Evolutionary conservation across 73 alveolate species (phyloP).

Genomic region (Stentor coeruleus): DNA sequence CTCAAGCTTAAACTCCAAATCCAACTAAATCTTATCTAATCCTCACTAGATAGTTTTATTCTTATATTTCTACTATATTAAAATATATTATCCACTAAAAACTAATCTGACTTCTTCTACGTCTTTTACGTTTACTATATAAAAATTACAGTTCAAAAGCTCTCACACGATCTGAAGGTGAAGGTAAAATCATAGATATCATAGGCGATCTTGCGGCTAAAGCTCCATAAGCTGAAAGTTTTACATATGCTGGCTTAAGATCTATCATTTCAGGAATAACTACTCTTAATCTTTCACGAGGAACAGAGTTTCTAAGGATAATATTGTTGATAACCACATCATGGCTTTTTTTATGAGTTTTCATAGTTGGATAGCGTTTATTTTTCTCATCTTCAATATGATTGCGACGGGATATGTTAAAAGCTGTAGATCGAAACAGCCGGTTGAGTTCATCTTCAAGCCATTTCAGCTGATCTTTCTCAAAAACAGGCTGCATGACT

Average conservation of each 20-base stretch:
- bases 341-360: conserved; percentile 19
- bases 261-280: conserved; percentile 47
- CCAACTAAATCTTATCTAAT: background rate
- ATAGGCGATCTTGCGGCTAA: conserved; percentile 65
- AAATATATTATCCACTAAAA: too few relatives aligned
- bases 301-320: background rate
- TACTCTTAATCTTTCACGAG: conserved; percentile 46
- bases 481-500: conserved; percentile 60
- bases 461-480: conserved; percentile 45
- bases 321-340: conserved; percentile 3
- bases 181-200: conserved; percentile 58
- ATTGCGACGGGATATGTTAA: conserved; percentile 52
- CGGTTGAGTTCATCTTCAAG: conserved; percentile 64
- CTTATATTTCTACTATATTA: background rate
- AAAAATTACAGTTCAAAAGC: conserved; percentile 54
- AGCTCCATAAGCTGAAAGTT: conserved; percentile 68
- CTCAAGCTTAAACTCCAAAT: background rate
- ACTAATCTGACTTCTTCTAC: background rate
- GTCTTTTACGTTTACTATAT: conserved; percentile 5
- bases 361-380: conserved; percentile 46
- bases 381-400: conserved; percentile 47
- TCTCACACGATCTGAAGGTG: conserved; percentile 56
- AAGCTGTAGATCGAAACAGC: conserved; percentile 63
- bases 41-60: too few relatives aligned
- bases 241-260: conserved; percentile 51